phyloP scores from a whole-genome alignment of 2,329 filamentous ascomycete species.

The Onygenales sp. region DNA sequence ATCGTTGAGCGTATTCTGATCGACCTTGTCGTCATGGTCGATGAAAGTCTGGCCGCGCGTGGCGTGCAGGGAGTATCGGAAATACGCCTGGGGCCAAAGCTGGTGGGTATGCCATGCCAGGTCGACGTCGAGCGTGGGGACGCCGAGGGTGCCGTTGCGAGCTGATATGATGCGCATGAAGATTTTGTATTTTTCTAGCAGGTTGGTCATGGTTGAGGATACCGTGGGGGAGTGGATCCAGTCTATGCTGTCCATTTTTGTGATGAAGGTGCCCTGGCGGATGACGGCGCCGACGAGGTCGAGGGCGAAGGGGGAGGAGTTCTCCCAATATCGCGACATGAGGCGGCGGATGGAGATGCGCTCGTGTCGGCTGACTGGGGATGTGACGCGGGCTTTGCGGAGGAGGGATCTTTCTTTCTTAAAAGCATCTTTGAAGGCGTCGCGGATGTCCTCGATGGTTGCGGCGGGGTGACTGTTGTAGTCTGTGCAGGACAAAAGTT shows the following conservation, averaged over 20 bases:
- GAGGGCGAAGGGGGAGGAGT: slow-evolving; percentile 27
- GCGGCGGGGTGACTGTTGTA: slow-evolving; percentile 19
- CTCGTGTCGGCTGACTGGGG: slow-evolving; percentile 14
- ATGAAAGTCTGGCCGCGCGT: slow-evolving; percentile 48
- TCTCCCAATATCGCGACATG: slow-evolving; percentile 38
- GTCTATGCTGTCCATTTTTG: slow-evolving; percentile 63
- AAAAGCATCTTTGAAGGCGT: slow-evolving; percentile 28
- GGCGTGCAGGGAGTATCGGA: slow-evolving; percentile 41
- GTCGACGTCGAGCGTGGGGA: slow-evolving; percentile 32
- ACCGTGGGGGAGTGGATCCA: slow-evolving; percentile 66
- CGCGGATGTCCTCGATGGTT: slow-evolving; percentile 44
- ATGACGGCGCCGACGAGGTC: slow-evolving; percentile 35
- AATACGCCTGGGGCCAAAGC: slow-evolving; percentile 56
- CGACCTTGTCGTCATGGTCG: slow-evolving; percentile 78
- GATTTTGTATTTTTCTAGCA: slow-evolving; percentile 47
- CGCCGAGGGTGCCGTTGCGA: slow-evolving; percentile 23
- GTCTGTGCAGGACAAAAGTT: slow-evolving; percentile 34
- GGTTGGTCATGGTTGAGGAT: slow-evolving; percentile 51
- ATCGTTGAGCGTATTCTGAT: slow-evolving; percentile 53
- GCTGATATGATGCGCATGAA: slow-evolving; percentile 36
- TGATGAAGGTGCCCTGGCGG: slow-evolving; percentile 32
- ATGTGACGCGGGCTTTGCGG: slow-evolving; percentile 23
- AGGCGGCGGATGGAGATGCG: slow-evolving; percentile 28
- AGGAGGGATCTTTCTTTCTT: not conserved
- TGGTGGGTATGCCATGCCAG: slow-evolving; percentile 61